These are phyloP conservation scores for Guillardia theta DNA, from an alignment of 78 protist species.

Conservation along the genomic window DNA sequence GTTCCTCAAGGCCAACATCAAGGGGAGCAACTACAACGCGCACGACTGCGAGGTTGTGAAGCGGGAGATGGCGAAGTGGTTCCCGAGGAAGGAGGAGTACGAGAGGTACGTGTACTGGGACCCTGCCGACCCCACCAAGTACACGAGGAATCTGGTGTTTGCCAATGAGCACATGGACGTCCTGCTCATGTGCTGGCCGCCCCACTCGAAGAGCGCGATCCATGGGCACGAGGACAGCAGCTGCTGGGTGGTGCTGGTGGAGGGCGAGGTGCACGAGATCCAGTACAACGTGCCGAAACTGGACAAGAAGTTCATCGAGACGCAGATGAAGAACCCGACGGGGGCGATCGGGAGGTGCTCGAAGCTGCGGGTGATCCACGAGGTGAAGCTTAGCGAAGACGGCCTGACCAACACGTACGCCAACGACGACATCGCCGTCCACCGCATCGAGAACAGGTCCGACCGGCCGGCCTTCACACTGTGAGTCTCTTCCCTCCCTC, in stretches of 20 bases:
- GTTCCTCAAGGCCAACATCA: not conserved
- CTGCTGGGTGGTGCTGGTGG: slow-evolving; percentile 26
- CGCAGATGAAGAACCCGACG: not conserved
- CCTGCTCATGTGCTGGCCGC: slow-evolving; percentile 61
- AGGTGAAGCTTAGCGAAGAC: not conserved
- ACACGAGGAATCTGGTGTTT: slow-evolving; percentile 48
- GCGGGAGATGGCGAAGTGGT: slow-evolving; percentile 42
- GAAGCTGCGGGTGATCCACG: not conserved
- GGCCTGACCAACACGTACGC: slow-evolving; percentile 29
- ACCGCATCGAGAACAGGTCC: slow-evolving; percentile 43
- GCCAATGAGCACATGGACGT: slow-evolving; percentile 37
- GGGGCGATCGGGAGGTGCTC: slow-evolving; percentile 46
- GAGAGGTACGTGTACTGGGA: slow-evolving; percentile 25
- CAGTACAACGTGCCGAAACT: slow-evolving; percentile 42
- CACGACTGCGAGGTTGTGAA: slow-evolving; percentile 35
- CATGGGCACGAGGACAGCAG: slow-evolving; percentile 47
- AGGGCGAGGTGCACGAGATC: slow-evolving; percentile 50
- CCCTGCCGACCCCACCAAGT: slow-evolving; percentile 1
- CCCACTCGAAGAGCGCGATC: not conserved
- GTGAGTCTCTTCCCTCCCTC: not conserved
- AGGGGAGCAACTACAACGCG: not conserved
- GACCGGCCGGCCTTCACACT: slow-evolving; percentile 47
- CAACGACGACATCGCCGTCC: slow-evolving; percentile 29
- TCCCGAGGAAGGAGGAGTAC: slow-evolving; percentile 50
- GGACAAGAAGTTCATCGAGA: not conserved